Base-by-base conservation (phyloP, 2,329 filamentous ascomycete genomes). In the Penicillium nordicum region DNA sequence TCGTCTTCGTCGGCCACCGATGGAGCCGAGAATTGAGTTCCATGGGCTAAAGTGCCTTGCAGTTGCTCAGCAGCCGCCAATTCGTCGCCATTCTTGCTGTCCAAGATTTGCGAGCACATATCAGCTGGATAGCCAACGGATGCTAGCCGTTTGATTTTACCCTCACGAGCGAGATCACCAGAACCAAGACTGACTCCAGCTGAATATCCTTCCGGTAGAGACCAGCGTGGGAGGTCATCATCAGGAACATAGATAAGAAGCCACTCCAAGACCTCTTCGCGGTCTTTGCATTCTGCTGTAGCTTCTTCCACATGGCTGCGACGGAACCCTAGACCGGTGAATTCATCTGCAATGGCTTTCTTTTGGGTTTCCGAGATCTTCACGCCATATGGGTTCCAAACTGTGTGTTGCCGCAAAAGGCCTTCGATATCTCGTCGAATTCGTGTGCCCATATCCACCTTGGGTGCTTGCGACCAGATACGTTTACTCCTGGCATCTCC, bases 171-270 rank as follows among this genome's bases (percentile, higher is more conserved):
- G 58, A 97, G 73, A 70, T 97, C 88, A 7, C 87, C 88, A 49
- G 89, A 89, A 1, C 87, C 93, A 61, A 99, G 87, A 43, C 88
- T 91, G 27, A 97, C 87, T 23, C 94, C 94, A 29, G 92, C 93
- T 11, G 89, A 87, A 72, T 99, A 99, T 59, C 87, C 89, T 74
- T 95, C 92, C 0, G 94, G 94, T 41, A 99, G 78, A 65, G 90
- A 90, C 92, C 93, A 97, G 7, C 84, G 80, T 1, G 94, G 94
- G n/a, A 97, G 78, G 67, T 97, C 94, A 70, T 99, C 94, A 70
- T 99, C 94, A 1, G 94, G 94, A 2, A 99, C 92, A 74, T 99
- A 93, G 50, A 97, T 92, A 47, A 99, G 82, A 16, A 99, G 82
- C 94, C 94, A 99, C 72, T 97, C 93, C 2, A 99, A 81, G 16